These are phyloP conservation scores for Ogataea nonfermentans DNA, from an alignment of 805 yeast species.

Conservation along the genomic window DNA sequence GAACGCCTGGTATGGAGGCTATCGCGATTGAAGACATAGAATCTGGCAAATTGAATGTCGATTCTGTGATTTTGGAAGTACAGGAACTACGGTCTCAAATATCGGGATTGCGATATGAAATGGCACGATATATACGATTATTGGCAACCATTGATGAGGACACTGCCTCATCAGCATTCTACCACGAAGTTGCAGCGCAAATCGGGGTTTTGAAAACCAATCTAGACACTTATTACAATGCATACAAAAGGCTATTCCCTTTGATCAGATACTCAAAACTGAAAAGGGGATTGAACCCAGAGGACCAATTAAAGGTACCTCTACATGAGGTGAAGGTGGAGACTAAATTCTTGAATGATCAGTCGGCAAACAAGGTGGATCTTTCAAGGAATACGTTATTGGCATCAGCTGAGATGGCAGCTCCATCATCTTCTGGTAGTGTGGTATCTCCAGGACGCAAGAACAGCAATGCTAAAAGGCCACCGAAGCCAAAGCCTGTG, in stretches of 20 bases:
- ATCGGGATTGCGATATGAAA: constrained; percentile 37
- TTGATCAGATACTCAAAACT: constrained; percentile 50
- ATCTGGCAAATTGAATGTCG: constrained; percentile 37
- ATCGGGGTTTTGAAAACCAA: constrained; percentile 36
- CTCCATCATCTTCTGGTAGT: constrained; percentile 1
- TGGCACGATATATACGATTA: constrained; percentile 36
- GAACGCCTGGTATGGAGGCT: constrained; percentile 17
- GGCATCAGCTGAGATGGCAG: constrained; percentile 3
- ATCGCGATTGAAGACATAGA: constrained; percentile 41
- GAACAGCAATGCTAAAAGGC: constrained; percentile 6
- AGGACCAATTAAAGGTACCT: constrained; percentile 36
- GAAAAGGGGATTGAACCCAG: constrained; percentile 50
- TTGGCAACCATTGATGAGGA: constrained; percentile 44
- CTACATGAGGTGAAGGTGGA: constrained; percentile 29
- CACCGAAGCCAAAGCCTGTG: constrained; percentile 10
- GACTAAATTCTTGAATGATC: constrained; percentile 14
- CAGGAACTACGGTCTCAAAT: constrained; percentile 32
- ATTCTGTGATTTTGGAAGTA: constrained; percentile 36
- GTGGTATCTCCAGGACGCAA: constrained; percentile 7
- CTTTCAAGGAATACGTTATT: constrained; percentile 3
- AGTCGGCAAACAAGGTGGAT: constrained; percentile 11
- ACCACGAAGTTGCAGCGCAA: constrained; percentile 36
- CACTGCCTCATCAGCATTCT: constrained; percentile 42
- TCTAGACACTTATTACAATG: constrained; percentile 42
- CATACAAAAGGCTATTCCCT: constrained; percentile 47